Conservation (phyloP, 2,329 filamentous ascomycete species). For the Parastagonospora avenae region DNA sequence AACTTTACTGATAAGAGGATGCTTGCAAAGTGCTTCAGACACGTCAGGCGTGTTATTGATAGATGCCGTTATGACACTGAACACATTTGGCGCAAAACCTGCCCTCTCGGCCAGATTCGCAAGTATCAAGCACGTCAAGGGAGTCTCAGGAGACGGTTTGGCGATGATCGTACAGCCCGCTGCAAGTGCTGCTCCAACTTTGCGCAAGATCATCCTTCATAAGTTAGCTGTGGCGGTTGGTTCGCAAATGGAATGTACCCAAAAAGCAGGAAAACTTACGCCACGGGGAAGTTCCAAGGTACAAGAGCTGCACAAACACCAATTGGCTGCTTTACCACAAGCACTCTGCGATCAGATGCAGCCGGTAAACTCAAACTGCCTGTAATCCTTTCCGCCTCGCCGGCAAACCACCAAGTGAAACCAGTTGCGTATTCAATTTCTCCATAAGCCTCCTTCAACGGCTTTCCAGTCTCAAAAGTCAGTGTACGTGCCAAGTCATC, state of each 20-base stretch:
- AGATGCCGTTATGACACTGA: slow-evolving; percentile 62
- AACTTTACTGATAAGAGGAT: slow-evolving; percentile 62
- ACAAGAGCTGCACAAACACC: slow-evolving; percentile 33
- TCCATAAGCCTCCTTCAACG: slow-evolving; percentile 55
- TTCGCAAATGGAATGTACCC: not conserved
- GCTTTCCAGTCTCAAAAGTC: slow-evolving; percentile 59
- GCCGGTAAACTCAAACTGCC: slow-evolving; percentile 68
- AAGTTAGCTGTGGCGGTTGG: not conserved
- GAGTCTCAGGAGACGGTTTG: slow-evolving; percentile 36
- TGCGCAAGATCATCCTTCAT: slow-evolving; percentile 26
- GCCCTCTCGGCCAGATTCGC: slow-evolving; percentile 25
- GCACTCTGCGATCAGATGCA: slow-evolving; percentile 39
- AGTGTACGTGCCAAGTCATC: not conserved
- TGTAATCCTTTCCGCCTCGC: slow-evolving; percentile 26
- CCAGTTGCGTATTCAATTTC: slow-evolving; percentile 27
- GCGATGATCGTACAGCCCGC: slow-evolving; percentile 40
- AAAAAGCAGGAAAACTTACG: slow-evolving; percentile 5
- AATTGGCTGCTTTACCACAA: slow-evolving; percentile 33
- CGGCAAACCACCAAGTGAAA: slow-evolving; percentile 34
- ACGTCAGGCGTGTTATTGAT: slow-evolving; percentile 55
- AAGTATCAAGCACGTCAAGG: slow-evolving; percentile 10
- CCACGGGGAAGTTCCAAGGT: slow-evolving; percentile 36
- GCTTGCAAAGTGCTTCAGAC: slow-evolving; percentile 56
- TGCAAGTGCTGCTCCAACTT: slow-evolving; percentile 38
- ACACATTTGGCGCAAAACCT: slow-evolving; percentile 57